phyloP scores from a whole-genome alignment of 345 rosid species.

The Corchorus capsularis region DNA sequence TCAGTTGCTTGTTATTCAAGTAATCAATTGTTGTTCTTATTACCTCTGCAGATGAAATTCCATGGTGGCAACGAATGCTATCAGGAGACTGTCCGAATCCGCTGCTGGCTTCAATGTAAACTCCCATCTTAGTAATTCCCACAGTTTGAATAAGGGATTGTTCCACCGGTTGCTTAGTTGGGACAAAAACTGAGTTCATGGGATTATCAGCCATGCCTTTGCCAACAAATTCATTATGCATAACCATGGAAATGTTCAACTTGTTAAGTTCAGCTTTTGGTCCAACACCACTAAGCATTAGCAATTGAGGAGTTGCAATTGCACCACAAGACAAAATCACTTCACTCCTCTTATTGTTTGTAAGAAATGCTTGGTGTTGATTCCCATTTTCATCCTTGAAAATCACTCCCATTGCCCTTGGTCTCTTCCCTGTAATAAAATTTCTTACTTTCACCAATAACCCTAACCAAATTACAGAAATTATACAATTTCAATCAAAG shows the following conservation, averaged over 20 bases:
- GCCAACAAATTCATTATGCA: constrained; percentile 72
- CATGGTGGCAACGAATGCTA: constrained; percentile 82
- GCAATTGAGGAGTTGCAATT: constrained; percentile 86
- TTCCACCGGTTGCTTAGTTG: constrained; percentile 53
- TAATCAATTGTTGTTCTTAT: constrained; percentile 24
- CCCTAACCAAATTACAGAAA: neutral
- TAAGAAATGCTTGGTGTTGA: constrained; percentile 62
- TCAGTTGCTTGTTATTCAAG: neutral
- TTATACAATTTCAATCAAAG: neutral
- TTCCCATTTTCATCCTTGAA: constrained; percentile 88
- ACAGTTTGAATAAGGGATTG: constrained; percentile 91
- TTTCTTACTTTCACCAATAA: no score
- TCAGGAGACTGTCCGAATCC: constrained; percentile 79
- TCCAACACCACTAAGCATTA: constrained; percentile 89
- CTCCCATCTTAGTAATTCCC: constrained; percentile 88
- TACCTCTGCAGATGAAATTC: constrained; percentile 80
- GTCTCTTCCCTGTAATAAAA: constrained; percentile 59
- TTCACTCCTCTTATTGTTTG: constrained; percentile 59
- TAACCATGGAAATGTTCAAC: constrained; percentile 61
- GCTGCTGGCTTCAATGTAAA: constrained; percentile 91
- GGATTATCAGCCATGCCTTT: constrained; percentile 94
- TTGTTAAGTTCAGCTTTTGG: constrained; percentile 67
- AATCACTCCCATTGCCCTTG: constrained; percentile 75
- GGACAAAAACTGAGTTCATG: constrained; percentile 81
- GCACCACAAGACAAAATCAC: constrained; percentile 85